Evolutionary conservation across 768 basidiomycete species (phyloP), one percentile per base, ranked within the genome.

Genomic region (Agrocybe praecox): DNA sequence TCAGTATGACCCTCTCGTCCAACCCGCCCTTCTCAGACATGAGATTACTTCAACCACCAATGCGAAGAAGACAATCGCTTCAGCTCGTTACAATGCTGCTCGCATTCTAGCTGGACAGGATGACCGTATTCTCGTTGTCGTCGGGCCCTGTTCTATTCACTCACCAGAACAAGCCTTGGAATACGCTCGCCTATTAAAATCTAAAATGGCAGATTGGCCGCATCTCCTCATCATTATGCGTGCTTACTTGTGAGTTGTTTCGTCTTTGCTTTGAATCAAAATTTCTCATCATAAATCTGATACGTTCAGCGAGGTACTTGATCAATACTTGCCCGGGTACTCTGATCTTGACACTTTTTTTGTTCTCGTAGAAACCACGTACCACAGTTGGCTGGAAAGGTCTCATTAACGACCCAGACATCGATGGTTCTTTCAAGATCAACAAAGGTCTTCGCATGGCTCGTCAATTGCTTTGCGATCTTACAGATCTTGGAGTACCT

Each of bases 371-470:
- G 85, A 96, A 98, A 87, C 97, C 95, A 0, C 84, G 96, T 55
- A 98, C 96, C 24, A 98, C 95, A 2, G 95, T 98, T 47, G 96
- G 96, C 64, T 98, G 92, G 92, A 98, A 99, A 76, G 97, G 96
- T 36, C 80, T 92, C 65, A 91, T 90, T 69, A 94, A 94, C 71
- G 96, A 98, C 74, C 96, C 96, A 2, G 90, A 96, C 67, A 91
- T 98, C 68, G 92, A 98, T 67, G 93, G 92, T 52, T 89, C 92
- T 52, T 98, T 93, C 87, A 81, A 82, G 63, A 99, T 99, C 71
- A 99, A 98, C 86, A 96, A 96, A 76, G 96, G 96, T 45, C 85
- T 98, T 32, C 88, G 90, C 40, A 82, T 88, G 52, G 94, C 92
- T 0, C 84, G 97, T 42, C 86, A 95, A 66, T 82, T 99, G 29